Evolutionary conservation across 371 early-diverging fungal genomes (phyloP).

Genomic region (Paramicrosporidium saccamoebae): DNA sequence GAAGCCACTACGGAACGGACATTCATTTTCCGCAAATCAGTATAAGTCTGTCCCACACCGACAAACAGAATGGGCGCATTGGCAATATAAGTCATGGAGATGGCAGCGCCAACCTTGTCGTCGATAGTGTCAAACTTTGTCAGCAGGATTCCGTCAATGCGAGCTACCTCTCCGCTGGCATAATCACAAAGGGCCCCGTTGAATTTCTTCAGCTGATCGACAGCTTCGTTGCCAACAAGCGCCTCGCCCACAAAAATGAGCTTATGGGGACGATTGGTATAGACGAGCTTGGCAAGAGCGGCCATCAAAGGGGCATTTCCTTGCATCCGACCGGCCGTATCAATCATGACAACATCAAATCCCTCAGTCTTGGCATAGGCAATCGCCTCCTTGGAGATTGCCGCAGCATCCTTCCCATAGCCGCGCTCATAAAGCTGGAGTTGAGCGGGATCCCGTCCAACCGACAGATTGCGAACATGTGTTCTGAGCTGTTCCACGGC

Average conservation of each 20-base stretch:
- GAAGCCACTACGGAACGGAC: slow-evolving; percentile 53
- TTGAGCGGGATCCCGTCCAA: slow-evolving; percentile 28
- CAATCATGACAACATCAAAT: slow-evolving; percentile 91
- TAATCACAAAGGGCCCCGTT: slow-evolving; percentile 78
- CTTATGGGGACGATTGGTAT: slow-evolving; percentile 80
- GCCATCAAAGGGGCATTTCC: slow-evolving; percentile 94
- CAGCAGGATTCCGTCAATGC: slow-evolving; percentile 88
- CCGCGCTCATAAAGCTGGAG: slow-evolving; percentile 91
- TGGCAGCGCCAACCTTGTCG: slow-evolving; percentile 90
- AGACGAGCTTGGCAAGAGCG: slow-evolving; percentile 72
- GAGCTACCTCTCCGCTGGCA: slow-evolving; percentile 28
- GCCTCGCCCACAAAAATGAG: slow-evolving; percentile 98
- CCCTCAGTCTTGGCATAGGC: slow-evolving; percentile 19
- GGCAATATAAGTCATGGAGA: slow-evolving; percentile 83
- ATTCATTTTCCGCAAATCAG: slow-evolving; percentile 64
- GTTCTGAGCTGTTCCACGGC: slow-evolving; percentile 94
- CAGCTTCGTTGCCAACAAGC: slow-evolving; percentile 88
- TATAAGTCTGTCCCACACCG: slow-evolving; percentile 95
- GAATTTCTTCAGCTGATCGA: slow-evolving; percentile 90
- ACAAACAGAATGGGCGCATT: slow-evolving; percentile 96
- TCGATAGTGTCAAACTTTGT: slow-evolving; percentile 97
- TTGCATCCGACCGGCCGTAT: slow-evolving; percentile 99
- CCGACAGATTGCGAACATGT: slow-evolving; percentile 58
- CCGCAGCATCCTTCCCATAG: slow-evolving; percentile 93
- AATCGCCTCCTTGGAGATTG: slow-evolving; percentile 91